Evolutionary conservation across 805 yeast genomes (phyloP).

Genomic region (Maudiozyma serrabonitensis): DNA sequence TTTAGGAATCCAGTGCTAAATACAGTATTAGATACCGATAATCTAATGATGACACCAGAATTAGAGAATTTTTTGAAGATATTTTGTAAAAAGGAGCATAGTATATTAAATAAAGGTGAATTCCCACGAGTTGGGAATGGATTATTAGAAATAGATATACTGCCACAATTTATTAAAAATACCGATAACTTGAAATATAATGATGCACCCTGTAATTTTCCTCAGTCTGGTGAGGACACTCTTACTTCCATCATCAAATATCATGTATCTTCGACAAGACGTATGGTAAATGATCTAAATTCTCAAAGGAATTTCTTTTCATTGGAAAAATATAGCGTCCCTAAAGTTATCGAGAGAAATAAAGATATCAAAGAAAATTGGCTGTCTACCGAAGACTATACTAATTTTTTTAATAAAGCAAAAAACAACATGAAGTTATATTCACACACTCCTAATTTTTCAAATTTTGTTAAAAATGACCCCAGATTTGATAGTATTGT

Average conservation of each 20-base stretch:
- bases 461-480: constrained; percentile 16
- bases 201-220: constrained; percentile 42
- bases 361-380: constrained; percentile 21
- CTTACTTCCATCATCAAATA: constrained; percentile 7
- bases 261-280: constrained; percentile 39
- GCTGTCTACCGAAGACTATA: constrained; percentile 35
- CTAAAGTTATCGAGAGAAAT: constrained; percentile 22
- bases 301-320: constrained; percentile 39
- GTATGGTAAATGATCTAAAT: constrained; percentile 49
- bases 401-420: constrained; percentile 26
- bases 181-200: constrained; percentile 36
- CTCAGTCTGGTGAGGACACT: constrained; percentile 25
- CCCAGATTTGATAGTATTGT: constrained; percentile 18
- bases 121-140: constrained; percentile 50
- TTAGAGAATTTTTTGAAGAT: constrained; percentile 28
- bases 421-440: constrained; percentile 12
- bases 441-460: constrained; percentile 6
- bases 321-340: constrained; percentile 23
- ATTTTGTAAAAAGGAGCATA: constrained; percentile 13
- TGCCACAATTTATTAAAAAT: constrained; percentile 53
- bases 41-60: constrained; percentile 23
- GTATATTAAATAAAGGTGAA: constrained; percentile 8
- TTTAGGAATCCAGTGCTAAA: constrained; percentile 50
- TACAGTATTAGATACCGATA: constrained; percentile 23
- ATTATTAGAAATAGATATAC: constrained; percentile 61